A percentile compares a stretch with the other conserved stretches of the same genome.
phyloP scores from a whole-genome alignment of 371 early-diverging fungal species.

The Rhizopus delemar region DNA sequence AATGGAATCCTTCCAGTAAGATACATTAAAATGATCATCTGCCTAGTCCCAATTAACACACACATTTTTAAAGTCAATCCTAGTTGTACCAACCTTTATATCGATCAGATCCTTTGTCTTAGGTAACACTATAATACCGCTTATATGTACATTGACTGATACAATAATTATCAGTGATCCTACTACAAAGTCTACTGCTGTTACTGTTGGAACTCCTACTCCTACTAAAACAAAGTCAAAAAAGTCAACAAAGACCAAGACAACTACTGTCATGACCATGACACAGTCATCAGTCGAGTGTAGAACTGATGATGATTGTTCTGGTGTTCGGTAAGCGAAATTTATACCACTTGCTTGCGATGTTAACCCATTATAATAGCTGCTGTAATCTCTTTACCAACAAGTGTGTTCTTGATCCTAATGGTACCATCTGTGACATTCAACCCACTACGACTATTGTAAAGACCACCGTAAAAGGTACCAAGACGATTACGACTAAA shows the following conservation, averaged over 20 bases:
- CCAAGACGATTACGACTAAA: conserved; percentile 13
- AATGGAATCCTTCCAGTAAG: conserved; percentile 38
- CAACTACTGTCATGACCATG: conserved; percentile 17
- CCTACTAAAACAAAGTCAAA: conserved; percentile 8
- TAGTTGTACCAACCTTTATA: conserved; percentile 31
- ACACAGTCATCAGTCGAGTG: conserved; percentile 13
- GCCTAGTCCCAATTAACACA: conserved; percentile 9
- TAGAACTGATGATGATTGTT: conserved; percentile 23
- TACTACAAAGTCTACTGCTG: conserved; percentile 7
- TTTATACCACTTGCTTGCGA: background rate
- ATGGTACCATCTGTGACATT: conserved; percentile 25
- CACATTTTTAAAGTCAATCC: conserved; percentile 19
- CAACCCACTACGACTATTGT: conserved; percentile 16
- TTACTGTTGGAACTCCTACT: conserved; percentile 10
- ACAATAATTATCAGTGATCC: conserved; percentile 13
- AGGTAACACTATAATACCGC: conserved; percentile 15
- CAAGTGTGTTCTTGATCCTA: conserved; percentile 29
- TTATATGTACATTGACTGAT: conserved; percentile 15
- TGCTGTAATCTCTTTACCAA: conserved; percentile 29
- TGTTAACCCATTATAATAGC: background rate
- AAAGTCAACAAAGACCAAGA: conserved; percentile 6
- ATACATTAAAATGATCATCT: background rate
- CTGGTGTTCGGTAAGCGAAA: conserved; percentile 26
- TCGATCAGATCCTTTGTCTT: conserved; percentile 28
- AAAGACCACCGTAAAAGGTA: conserved; percentile 11